Base-by-base conservation (phyloP, 331 rosid species). In the Rosa hybrid region DNA sequence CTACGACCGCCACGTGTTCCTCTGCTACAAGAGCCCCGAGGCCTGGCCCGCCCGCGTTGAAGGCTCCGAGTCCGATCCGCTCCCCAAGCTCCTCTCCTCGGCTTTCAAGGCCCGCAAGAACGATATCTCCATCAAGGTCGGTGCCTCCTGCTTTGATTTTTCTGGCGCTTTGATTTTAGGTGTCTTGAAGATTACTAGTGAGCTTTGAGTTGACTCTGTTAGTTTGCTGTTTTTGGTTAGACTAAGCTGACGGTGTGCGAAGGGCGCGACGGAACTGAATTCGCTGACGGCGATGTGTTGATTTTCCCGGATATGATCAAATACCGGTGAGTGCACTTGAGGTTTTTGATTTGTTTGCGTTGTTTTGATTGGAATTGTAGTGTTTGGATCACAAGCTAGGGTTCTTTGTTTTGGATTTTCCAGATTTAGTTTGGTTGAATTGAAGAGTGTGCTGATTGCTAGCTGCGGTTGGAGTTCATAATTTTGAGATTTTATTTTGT, bases 261-360 rank as follows among this genome's bases (percentile, higher is more conserved):
- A 86, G 89, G 97, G 64, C 87, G 86, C 27, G 90, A 86, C 60
- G 92, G 86, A 50, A 83, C 82, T 9, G 92, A 87, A 8, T 88
- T 88, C 53, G 83, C 86, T 1, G 91, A 94, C 0, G 98, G 97
- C 21, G 98, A 94, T 65, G 89, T 92, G 69, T 80, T 94, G 86
- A 78, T 94, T 81, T 94, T 94, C 74, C 98, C 98, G 0, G 93
- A 91, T 1, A 90, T 94, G 98, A 80, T 94, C 82, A 91, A 87
- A 83, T 94, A 88, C 85, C 90, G 86, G 98, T 92, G 77, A 77
- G 57, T 34, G 45, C 74, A 10, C 44, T 57, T 17, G 65, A 38
- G 45, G 25, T 34, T 38, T 39, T 68, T 3, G 12, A 68, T 68
- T 68, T 8, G 50, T 38, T 57, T 59, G 65, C 16, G 16, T 21